Base-by-base conservation (phyloP, 2,329 filamentous ascomycete species). In the Colletotrichum sp. region DNA sequence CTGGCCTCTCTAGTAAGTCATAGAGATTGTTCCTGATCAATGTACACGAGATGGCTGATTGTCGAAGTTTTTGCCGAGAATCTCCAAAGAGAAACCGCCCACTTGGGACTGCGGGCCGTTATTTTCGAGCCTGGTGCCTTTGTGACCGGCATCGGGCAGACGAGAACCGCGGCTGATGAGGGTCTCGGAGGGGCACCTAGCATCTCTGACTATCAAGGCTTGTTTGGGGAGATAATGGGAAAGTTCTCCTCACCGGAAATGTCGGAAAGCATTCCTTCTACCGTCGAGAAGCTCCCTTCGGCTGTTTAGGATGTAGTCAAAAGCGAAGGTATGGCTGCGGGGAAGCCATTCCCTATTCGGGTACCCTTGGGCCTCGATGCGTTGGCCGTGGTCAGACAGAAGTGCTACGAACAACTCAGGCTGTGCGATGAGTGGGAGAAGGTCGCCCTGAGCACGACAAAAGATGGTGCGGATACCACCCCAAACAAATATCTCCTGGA, bases 341-440 rank as follows among this genome's bases (percentile, higher is more conserved):
- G 78, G 1, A 80, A 77, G 65, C 61, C 77, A 6, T 82, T 80
- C 79, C 77, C 80, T 0, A 72, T 81, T 8, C 79, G 82, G 2
- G 73, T 84, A 1, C 79, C 82, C 11, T 70, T 85, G 5, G 84
- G 84, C 2, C 79, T 78, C 8, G 84, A 85, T 72, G 78, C 79
- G 1, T 74, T 82, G 11, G 79, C 77, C 15, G 78, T 70, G n/a
- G 78, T 75, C 8, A 78, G 71, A 61, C 76, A 77, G 71, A 82
- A 79, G 60, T 79, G 75, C 55, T 68, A 77, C 25, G 80, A 80
- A 68, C 79, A 78, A 44, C 63, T 77, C 8, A 32, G 25, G 16
- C 52, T 68, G 9, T 68, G 66, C 13, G 66, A 68, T 39, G 66
- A 68, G 30, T 68, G 52, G 52, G 66, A 68, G 30, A 16, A 68